phyloP scores from a whole-genome alignment of 768 basidiomycete genomes.

The Coprinopsis marcescibilis region DNA sequence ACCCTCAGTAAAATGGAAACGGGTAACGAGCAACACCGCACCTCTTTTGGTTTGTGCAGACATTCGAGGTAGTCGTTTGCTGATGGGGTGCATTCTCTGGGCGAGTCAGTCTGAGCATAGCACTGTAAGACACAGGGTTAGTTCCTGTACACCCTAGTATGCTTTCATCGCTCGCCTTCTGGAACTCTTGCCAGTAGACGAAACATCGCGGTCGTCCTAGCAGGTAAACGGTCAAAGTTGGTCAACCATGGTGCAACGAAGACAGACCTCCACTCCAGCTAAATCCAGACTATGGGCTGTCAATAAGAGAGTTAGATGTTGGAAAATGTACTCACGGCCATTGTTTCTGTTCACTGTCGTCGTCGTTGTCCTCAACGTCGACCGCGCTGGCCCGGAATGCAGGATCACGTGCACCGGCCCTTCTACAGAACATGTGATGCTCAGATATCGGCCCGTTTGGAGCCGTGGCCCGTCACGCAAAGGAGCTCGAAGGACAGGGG shows the following conservation, averaged over 20 bases:
- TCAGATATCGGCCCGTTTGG: too few species aligned
- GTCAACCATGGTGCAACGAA: not conserved
- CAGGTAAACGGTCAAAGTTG: not conserved
- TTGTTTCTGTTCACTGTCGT: slow-evolving; percentile 13
- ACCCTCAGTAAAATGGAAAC: not conserved
- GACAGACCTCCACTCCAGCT: slow-evolving; percentile 38
- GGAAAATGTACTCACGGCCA: slow-evolving; percentile 19
- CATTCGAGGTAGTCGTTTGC: slow-evolving; percentile 90
- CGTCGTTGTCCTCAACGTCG: slow-evolving; percentile 4
- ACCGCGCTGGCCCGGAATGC: slow-evolving; percentile 1
- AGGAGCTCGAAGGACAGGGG: too few species aligned
- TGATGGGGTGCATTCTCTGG: slow-evolving; percentile 62
- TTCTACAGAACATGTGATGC: slow-evolving; percentile 8
- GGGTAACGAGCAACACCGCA: slow-evolving; percentile 27
- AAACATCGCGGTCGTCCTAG: slow-evolving; percentile 83
- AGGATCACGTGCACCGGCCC: not conserved
- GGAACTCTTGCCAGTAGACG: slow-evolving; percentile 88
- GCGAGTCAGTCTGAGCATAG: slow-evolving; percentile 75
- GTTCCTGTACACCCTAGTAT: not conserved
- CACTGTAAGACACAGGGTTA: slow-evolving; percentile 44
- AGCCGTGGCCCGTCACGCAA: too few species aligned
- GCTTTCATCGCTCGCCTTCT: slow-evolving; percentile 50
- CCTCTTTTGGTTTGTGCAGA: slow-evolving; percentile 85
- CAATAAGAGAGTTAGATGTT: not conserved
- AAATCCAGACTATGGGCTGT: slow-evolving; percentile 37